Percentiles rank a stretch among this genome's conserved stretches.
These are phyloP conservation scores for Mesotaenium endlicherianum DNA, from an alignment of 139 green algal species.

Conservation along the genomic window DNA sequence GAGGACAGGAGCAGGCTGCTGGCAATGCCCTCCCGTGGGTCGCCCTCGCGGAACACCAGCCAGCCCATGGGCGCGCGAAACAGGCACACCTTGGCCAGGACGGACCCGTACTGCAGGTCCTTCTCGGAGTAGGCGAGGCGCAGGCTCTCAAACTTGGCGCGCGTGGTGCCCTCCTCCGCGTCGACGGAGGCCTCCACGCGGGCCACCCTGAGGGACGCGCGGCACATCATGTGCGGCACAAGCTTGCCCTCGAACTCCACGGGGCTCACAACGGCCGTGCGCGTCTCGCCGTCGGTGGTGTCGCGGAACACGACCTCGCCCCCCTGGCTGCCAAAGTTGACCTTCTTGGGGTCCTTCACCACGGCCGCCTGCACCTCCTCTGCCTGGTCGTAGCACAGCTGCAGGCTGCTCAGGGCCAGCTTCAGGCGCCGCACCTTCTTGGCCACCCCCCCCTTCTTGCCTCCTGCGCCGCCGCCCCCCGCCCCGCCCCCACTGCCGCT, in stretches of 20 bases:
- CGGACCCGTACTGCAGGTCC: not conserved
- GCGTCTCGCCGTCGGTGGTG: not conserved
- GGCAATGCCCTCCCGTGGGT: not conserved
- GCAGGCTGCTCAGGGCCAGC: not conserved
- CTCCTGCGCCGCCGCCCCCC: not conserved
- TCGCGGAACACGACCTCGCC: slow-evolving; percentile 9
- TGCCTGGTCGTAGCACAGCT: not conserved
- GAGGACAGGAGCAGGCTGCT: slow-evolving; percentile 1
- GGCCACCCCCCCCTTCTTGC: not conserved
- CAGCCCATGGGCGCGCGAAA: not conserved
- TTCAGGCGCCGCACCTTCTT: not conserved
- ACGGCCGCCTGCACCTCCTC: not conserved
- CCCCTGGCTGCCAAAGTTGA: slow-evolving; percentile 24
- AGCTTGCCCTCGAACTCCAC: not conserved
- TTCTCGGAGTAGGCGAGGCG: slow-evolving; percentile 3
- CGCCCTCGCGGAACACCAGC: not conserved
- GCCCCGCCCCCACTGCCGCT: not conserved
- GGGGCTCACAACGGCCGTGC: slow-evolving; percentile 1
- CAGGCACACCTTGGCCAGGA: not conserved
- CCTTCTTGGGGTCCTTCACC: slow-evolving; percentile 26
- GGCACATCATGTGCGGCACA: not conserved
- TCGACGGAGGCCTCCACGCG: not conserved
- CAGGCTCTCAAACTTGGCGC: not conserved
- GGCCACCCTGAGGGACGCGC: not conserved
- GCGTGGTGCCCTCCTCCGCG: not conserved